Conservation (phyloP, 2,329 filamentous ascomycete genomes). For the Colletotrichum tropicale region DNA sequence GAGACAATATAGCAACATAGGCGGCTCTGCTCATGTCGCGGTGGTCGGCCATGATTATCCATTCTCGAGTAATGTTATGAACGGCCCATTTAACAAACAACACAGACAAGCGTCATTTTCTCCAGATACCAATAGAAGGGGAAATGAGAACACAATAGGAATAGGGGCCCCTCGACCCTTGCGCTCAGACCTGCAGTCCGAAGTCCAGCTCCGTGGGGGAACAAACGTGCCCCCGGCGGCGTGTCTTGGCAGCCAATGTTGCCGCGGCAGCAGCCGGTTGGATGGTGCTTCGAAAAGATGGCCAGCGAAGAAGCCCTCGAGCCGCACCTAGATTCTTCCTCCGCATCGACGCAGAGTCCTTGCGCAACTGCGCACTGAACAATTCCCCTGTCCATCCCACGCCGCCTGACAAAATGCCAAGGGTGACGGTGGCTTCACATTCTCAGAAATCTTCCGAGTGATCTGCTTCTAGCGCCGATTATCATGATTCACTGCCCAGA, state of each 20-base stretch:
- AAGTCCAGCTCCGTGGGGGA: not conserved
- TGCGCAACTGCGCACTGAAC: not conserved
- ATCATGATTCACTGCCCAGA: not conserved
- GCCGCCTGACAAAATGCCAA: not conserved
- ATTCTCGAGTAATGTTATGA: not conserved
- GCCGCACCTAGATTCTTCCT: not conserved
- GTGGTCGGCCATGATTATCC: accelerated
- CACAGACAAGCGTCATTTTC: not conserved
- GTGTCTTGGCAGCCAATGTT: not conserved
- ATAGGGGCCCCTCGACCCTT: not conserved
- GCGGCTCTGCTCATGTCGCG: not conserved
- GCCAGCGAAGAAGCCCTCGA: not conserved
- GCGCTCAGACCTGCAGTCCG: not conserved
- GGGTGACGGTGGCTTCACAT: not conserved
- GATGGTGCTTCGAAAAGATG: not conserved
- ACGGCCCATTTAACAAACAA: not conserved
- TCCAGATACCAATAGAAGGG: not conserved
- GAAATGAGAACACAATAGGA: not conserved
- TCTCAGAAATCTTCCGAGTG: not conserved
- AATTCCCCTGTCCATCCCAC: not conserved
- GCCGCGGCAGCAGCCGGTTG: not conserved
- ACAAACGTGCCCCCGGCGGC: not conserved
- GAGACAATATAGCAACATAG: not conserved
- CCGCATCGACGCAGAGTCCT: not conserved
- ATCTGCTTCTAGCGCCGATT: not conserved